A percentile compares a stretch with the other conserved stretches of the same genome.
Conservation (phyloP, 306 rosid species). For the Prunus salicina region DNA sequence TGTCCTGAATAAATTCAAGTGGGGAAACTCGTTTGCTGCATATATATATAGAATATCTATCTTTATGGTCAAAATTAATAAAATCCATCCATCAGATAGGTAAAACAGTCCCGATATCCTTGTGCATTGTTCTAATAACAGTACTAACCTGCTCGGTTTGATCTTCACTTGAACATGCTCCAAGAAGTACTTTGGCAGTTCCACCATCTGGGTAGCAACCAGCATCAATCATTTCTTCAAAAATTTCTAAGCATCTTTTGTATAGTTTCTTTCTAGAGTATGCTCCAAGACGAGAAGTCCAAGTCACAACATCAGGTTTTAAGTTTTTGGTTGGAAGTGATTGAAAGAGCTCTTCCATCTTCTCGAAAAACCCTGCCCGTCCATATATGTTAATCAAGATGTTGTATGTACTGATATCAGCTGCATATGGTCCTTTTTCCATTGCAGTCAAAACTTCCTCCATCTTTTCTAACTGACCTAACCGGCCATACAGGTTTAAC, state of each 20-base stretch:
- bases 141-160: conserved; percentile 73
- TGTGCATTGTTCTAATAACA: conserved; percentile 80
- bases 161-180: conserved; percentile 73
- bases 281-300: conserved; percentile 92
- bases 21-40: neutral
- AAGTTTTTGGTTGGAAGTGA: conserved; percentile 50
- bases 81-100: conserved; percentile 34
- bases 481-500: conserved; percentile 77
- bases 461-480: conserved; percentile 74
- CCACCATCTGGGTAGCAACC: conserved; percentile 95
- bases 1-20: no score
- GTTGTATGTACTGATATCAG: conserved; percentile 82
- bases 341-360: conserved; percentile 69
- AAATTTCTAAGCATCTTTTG: conserved; percentile 70
- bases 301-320: conserved; percentile 86
- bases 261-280: conserved; percentile 81
- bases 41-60: no score
- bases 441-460: conserved; percentile 67
- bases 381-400: conserved; percentile 78
- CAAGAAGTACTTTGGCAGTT: conserved; percentile 79
- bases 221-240: conserved; percentile 88
- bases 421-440: conserved; percentile 55
- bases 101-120: conserved; percentile 50
- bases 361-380: conserved; percentile 69
- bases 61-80: neutral